phyloP scores from a whole-genome alignment of 2,329 filamentous ascomycete species.

The Penicillium sp. region DNA sequence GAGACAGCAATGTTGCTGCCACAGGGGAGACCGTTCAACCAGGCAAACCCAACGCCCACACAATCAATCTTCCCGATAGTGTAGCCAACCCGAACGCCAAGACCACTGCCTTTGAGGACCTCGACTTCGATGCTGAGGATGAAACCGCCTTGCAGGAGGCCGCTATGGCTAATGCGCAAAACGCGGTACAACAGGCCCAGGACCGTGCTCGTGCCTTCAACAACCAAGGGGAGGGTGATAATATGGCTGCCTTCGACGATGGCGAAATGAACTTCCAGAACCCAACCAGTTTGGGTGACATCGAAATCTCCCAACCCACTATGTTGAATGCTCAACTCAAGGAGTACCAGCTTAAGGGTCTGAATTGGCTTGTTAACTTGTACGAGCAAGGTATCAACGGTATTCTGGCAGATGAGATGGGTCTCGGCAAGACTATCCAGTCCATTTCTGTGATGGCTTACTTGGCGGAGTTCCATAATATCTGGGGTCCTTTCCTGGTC shows the following conservation, averaged over 20 bases:
- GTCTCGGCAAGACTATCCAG: constrained; percentile 97
- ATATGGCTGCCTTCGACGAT: constrained; percentile 76
- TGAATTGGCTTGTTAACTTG: constrained; percentile 98
- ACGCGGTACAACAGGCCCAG: constrained; percentile 90
- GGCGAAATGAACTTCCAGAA: constrained; percentile 99
- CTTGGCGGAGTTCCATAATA: constrained; percentile 92
- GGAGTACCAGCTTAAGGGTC: constrained; percentile 97
- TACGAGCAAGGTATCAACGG: constrained; percentile 99
- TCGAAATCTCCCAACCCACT: constrained; percentile 91
- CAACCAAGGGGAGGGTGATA: constrained; percentile 61
- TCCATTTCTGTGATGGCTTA: constrained; percentile 99
- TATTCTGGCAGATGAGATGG: constrained; percentile 98
- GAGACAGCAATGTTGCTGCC: constrained; percentile 69
- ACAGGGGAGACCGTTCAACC: constrained; percentile 47
- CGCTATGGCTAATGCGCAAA: constrained; percentile 93
- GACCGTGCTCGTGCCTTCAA: constrained; percentile 93
- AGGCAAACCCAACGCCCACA: constrained; percentile 39
- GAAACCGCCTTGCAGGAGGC: constrained; percentile 77
- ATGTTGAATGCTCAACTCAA: constrained; percentile 92
- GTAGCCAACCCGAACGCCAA: constrained; percentile 59
- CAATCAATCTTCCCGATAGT: constrained; percentile 50
- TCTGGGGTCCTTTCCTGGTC: constrained; percentile 96
- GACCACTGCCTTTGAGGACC: constrained; percentile 89
- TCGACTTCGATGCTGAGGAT: constrained; percentile 94
- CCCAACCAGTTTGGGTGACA: constrained; percentile 88